Conservation (phyloP, 2,329 filamentous ascomycete species). For the Aspergillus piperis region DNA sequence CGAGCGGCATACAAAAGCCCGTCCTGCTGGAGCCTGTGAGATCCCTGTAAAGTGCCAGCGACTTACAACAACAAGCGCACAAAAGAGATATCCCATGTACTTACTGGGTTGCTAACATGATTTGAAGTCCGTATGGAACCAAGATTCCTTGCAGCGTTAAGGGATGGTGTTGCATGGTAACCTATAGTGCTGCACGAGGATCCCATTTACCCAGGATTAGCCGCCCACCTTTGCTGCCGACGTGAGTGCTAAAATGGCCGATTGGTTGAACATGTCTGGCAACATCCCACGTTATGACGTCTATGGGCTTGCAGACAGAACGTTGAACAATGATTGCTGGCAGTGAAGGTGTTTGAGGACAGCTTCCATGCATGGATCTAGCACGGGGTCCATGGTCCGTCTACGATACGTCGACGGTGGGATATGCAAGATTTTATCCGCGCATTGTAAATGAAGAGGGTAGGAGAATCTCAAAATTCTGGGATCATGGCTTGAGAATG, state of each 20-base stretch:
- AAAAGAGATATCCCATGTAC: neutral
- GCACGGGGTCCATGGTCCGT: neutral
- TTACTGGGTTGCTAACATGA: neutral
- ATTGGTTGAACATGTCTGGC: constrained; percentile 3
- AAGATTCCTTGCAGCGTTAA: neutral
- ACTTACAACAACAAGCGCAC: neutral
- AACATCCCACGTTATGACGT: constrained; percentile 21
- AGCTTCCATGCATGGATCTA: neutral
- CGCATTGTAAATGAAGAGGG: neutral
- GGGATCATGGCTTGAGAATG: neutral
- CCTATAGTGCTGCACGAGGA: constrained; percentile 8
- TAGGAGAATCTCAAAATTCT: neutral
- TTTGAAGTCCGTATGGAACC: neutral
- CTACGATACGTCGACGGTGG: neutral
- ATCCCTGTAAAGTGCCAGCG: neutral
- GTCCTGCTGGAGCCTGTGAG: too few species aligned
- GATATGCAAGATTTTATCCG: neutral
- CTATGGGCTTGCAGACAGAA: neutral
- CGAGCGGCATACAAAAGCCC: too few species aligned
- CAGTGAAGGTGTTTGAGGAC: neutral
- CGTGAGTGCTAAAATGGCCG: neutral
- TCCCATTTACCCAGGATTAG: constrained; percentile 7
- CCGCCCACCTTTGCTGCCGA: constrained; percentile 9
- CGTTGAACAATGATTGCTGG: neutral
- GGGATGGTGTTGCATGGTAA: neutral